A percentile compares a stretch with the other conserved stretches of the same genome.
Evolutionary conservation across 352 stramenopile genomes (phyloP).

Genomic region (Lagenidium giganteum): DNA sequence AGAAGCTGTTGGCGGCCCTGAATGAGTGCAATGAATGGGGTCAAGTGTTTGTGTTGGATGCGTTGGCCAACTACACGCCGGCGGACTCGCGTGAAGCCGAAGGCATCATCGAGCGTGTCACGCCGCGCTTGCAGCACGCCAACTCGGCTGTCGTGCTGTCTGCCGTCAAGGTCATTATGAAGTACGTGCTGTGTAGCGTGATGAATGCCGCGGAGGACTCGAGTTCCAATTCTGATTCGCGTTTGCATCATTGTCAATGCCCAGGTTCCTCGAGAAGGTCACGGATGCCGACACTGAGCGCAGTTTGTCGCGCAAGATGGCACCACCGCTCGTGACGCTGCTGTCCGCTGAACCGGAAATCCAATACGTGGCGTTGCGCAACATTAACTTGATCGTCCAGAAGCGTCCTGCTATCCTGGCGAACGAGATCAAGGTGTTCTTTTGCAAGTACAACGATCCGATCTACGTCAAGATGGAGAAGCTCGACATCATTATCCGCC

Average conservation of each 20-base stretch:
- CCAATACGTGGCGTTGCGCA: slow-evolving; percentile 98
- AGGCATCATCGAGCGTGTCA: slow-evolving; percentile 98
- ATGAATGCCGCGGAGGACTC: slow-evolving; percentile 1
- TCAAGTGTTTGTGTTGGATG: slow-evolving; percentile 98
- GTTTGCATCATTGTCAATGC: too few relatives aligned
- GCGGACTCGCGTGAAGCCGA: slow-evolving; percentile 95
- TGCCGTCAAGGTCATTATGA: slow-evolving; percentile 96
- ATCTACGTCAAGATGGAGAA: slow-evolving; percentile 98
- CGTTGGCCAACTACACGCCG: slow-evolving; percentile 93
- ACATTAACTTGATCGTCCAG: slow-evolving; percentile 99
- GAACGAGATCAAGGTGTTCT: slow-evolving; percentile 96
- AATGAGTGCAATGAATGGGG: slow-evolving; percentile 99
- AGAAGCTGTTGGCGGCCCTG: slow-evolving; percentile 97
- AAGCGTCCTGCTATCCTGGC: slow-evolving; percentile 95
- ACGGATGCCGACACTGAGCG: slow-evolving; percentile 91
- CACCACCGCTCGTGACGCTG: slow-evolving; percentile 98
- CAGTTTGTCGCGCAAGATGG: slow-evolving; percentile 93
- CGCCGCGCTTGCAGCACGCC: slow-evolving; percentile 95
- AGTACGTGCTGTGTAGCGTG: slow-evolving; percentile 19
- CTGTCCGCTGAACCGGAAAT: slow-evolving; percentile 98
- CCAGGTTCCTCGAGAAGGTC: slow-evolving; percentile 96
- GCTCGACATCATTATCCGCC: slow-evolving; percentile 99
- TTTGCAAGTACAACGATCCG: slow-evolving; percentile 99
- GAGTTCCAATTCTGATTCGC: slow-evolving; percentile 24
- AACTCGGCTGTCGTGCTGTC: slow-evolving; percentile 99